Evolutionary conservation across 2,329 filamentous ascomycete species (phyloP).

Genomic region (Apiospora phragmitis): DNA sequence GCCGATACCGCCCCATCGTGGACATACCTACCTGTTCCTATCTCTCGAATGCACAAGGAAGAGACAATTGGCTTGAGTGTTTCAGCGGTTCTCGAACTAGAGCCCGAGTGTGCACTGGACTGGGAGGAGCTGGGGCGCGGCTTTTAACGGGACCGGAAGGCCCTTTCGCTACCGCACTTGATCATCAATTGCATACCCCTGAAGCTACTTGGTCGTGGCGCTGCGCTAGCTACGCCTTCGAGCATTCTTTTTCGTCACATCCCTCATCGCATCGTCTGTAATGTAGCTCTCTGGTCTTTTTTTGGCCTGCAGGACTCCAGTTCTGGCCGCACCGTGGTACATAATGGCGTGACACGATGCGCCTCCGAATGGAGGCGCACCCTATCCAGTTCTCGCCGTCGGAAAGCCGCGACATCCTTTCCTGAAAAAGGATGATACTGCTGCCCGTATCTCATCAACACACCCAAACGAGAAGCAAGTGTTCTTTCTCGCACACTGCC

Average conservation of each 20-base stretch:
- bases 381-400: background rate
- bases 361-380: background rate
- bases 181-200: background rate
- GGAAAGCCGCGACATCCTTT: conserved; percentile 2
- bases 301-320: background rate
- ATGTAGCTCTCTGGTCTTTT: background rate
- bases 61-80: conserved; percentile 9
- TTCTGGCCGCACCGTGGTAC: background rate
- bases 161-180: background rate
- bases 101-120: background rate
- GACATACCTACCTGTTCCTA: background rate
- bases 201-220: background rate
- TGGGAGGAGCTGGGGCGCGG: background rate
- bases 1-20: background rate
- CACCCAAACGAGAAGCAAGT: background rate
- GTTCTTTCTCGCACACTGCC: background rate
- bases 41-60: background rate
- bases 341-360: background rate
- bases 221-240: background rate
- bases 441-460: background rate
- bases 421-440: background rate
- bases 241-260: background rate
- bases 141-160: background rate
- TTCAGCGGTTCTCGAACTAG: background rate
- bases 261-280: conserved; percentile 1